Evolutionary conservation across 1,284 basidiomycete species (phyloP).

Genomic region (Rhodotorula sp.): DNA sequence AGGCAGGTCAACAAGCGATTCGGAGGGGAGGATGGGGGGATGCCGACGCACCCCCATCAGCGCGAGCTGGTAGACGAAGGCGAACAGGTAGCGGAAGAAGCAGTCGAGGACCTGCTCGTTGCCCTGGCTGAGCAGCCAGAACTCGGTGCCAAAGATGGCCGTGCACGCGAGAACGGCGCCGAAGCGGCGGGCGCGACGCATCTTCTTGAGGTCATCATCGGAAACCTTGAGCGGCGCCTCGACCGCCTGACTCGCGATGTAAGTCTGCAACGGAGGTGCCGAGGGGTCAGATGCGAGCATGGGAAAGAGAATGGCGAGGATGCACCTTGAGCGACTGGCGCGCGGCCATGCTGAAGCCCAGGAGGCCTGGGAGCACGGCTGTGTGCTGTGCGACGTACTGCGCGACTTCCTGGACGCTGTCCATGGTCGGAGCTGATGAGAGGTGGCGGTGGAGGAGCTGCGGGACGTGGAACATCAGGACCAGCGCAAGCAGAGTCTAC

Average conservation of each 20-base stretch:
- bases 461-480: background rate
- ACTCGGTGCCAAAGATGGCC: conserved; percentile 21
- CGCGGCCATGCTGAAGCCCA: conserved; percentile 21
- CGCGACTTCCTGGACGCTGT: background rate
- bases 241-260: conserved; percentile 19
- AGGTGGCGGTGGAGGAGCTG: background rate
- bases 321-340: conserved; percentile 23
- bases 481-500: fast-evolving
- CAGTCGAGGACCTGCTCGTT: conserved; percentile 7
- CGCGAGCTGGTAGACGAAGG: conserved; percentile 6
- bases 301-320: background rate
- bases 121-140: conserved; percentile 13
- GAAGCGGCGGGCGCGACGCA: background rate
- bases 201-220: conserved; percentile 13
- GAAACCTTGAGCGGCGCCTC: conserved; percentile 10
- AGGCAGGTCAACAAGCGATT: background rate
- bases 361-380: conserved; percentile 15
- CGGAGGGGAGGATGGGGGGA: no score
- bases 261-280: conserved; percentile 3
- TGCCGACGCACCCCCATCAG: conserved; percentile 6
- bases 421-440: background rate
- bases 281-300: background rate
- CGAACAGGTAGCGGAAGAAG: conserved; percentile 22
- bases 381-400: background rate
- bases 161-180: background rate